These are phyloP conservation scores for Apiosordaria backusii DNA, from an alignment of 495 filamentous ascomycete species.

Conservation along the genomic window DNA sequence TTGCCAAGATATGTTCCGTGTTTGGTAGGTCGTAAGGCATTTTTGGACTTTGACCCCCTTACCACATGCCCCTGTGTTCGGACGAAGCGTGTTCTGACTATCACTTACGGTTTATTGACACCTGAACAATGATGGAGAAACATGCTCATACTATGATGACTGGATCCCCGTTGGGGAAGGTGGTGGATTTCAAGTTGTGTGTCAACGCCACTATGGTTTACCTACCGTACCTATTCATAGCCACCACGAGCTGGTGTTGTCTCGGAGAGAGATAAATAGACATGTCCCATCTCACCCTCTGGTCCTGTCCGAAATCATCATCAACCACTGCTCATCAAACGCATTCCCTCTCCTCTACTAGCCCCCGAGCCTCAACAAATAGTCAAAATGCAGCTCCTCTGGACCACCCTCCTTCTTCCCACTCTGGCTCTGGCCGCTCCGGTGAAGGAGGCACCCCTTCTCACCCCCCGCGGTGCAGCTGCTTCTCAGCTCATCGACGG, in stretches of 20 bases:
- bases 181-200: neutral
- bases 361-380: neutral
- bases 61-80: too few species aligned
- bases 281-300: neutral
- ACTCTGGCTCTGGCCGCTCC: conserved; percentile 16
- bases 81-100: too few species aligned
- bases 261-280: neutral
- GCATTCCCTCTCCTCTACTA: neutral
- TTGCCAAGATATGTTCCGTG: neutral
- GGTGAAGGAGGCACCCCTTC: conserved; percentile 28
- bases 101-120: too few species aligned
- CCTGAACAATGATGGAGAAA: neutral
- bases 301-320: neutral
- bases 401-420: conserved; percentile 21
- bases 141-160: too few species aligned
- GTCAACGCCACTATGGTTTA: neutral
- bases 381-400: conserved; percentile 21
- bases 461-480: conserved; percentile 31
- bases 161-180: neutral
- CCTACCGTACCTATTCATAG: neutral
- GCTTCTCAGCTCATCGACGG: conserved; percentile 39
- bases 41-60: neutral
- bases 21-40: neutral
- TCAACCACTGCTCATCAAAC: neutral
- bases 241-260: neutral